Evolutionary conservation across 345 rosid genomes (phyloP), one percentile per base, ranked within the genome.

Genomic region (Eucalyptus sideroxylon): DNA sequence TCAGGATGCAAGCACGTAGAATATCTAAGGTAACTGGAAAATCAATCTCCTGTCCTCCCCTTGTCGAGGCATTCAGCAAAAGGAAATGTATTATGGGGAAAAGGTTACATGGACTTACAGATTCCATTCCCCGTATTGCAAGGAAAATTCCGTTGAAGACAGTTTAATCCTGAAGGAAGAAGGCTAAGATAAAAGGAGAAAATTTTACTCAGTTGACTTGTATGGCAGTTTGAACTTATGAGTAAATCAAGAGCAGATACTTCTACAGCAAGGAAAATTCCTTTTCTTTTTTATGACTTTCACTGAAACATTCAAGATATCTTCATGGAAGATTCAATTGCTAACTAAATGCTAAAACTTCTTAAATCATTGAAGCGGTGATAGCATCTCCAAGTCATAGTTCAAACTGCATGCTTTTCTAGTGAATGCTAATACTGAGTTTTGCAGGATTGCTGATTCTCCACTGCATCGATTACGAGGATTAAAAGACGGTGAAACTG

Each of bases 81-180:
- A 72, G 44, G 16, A 83, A 87, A 89, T 4, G 77, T 8, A 16
- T 40, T 7, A 59, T 6, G 42, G 53, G 77, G 42, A 27, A 80
- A 40, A 26, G 49, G 51, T 83, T 67, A 31, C 42, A n/a, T 31
- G 42, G 40, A 91, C 98, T 96, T 92, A 96, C 98, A 95, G 42
- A 69, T 51, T 88, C 96, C 94, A 90, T 87, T 6, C 59, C 91
- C 96, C 89, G 92, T 93, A 90, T 92, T 90, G 93, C 98, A 96
- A 45, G 91, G 95, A 90, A 96, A 96, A 87, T 91, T 87, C 80
- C 90, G 91, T 88, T 97, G 98, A 89, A 97, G 96, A 90, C 99
- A 96, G 87, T 90, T 88, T 89, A 97, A 90, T 49, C 98, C 95
- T 4, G 93, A 90, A 12, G 94, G 91, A 89, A 92, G 89, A 92